A percentile compares a stretch with the other conserved stretches of the same genome.
These are phyloP conservation scores for Dendrostoma leiphaemia DNA, from an alignment of 2,329 filamentous ascomycete species.

Conservation along the genomic window DNA sequence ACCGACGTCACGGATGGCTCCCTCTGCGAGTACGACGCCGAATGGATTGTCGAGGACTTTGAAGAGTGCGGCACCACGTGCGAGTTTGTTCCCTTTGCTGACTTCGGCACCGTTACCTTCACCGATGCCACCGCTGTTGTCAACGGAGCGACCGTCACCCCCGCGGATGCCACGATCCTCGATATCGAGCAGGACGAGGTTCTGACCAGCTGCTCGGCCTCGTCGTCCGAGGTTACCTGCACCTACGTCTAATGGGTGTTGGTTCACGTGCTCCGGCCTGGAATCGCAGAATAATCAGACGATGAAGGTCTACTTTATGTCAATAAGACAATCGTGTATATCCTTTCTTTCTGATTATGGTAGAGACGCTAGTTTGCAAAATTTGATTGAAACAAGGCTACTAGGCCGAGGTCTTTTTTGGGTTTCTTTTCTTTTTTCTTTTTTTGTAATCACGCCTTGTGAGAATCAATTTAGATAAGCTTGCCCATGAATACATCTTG, in stretches of 20 bases:
- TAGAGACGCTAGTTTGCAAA: too few relatives aligned
- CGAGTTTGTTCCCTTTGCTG: conserved; percentile 41
- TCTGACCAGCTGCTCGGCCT: background rate
- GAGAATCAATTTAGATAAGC: too few relatives aligned
- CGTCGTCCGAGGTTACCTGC: background rate
- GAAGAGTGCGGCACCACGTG: conserved; percentile 28
- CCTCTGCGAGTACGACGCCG: conserved; percentile 43
- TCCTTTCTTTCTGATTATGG: too few relatives aligned
- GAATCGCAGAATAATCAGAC: too few relatives aligned
- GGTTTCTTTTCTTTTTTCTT: too few relatives aligned
- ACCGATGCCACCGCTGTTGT: conserved; percentile 30
- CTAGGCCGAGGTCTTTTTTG: too few relatives aligned
- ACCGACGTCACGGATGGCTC: conserved; percentile 23
- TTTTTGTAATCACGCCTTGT: too few relatives aligned
- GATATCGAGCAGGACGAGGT: conserved; percentile 8
- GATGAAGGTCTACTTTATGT: too few relatives aligned
- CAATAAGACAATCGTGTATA: too few relatives aligned
- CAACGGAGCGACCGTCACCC: conserved; percentile 28
- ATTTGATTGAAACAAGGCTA: too few relatives aligned
- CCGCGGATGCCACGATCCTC: conserved; percentile 37
- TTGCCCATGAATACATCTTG: too few relatives aligned
- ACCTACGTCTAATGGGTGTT: background rate
- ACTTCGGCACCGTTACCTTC: conserved; percentile 45
- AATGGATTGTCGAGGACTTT: conserved; percentile 61
- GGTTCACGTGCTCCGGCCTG: too few relatives aligned